Evolutionary conservation across 345 rosid species (phyloP), one percentile per base, ranked within the genome.

Genomic region (Populus davidiana): DNA sequence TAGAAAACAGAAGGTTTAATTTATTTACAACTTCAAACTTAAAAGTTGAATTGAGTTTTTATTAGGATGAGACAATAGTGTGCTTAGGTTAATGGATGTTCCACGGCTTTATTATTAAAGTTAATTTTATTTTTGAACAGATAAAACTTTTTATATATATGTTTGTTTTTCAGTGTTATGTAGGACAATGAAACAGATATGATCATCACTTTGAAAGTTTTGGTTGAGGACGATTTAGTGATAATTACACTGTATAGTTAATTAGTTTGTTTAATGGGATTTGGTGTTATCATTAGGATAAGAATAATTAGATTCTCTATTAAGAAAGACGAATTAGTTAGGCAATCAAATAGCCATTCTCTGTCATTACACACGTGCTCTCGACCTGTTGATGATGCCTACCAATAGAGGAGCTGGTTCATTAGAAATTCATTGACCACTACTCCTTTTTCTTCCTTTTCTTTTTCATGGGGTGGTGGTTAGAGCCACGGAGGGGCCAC

Each of bases 311-410:
- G 71, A 72, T 72, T 67, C 71, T 74, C 65, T 61, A 23, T 63
- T 39, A 54, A 31, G 36, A 49, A 73, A 43, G 54, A 49, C 21
- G 7, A 49, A 41, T 14, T 47, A 82, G 78, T 35, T 36, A 56
- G 61, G 71, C 49, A 80, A 82, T 43, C 72, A 77, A 72, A 84
- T 79, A 78, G 73, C 17, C 71, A 33, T 4, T 63, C 43, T 81
- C 36, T 63, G 81, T 88, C 84, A 88, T 85, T 79, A 88, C 89
- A 84, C 91, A 87, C 93, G 93, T 86, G 93, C 81, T 81, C 11
- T 23, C 29, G 38, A 38, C 49, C 36, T 67, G 81, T 83, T 86
- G 69, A 83, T 86, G 83, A 18, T 81, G 61, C 35, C 75, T 70
- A 76, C 79, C 83, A 71, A 74, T 66, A 64, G 72, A 71, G 70